Evolutionary conservation across 1,284 basidiomycete genomes (phyloP).

Genomic region (Pseudozyma sp.): DNA sequence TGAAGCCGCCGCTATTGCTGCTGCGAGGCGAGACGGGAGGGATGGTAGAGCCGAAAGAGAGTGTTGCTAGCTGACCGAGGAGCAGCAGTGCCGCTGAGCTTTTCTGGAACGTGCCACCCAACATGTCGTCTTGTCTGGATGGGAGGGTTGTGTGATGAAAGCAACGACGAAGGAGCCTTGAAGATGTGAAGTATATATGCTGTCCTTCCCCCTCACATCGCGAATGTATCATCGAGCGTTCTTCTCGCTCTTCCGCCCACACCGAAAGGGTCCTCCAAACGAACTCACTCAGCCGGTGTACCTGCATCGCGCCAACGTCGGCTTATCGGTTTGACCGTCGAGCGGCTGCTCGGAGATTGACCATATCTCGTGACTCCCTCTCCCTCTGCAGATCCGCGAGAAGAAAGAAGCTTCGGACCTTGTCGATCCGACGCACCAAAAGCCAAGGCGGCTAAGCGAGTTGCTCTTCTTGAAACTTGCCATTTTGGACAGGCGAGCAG

Average conservation of each 20-base stretch:
- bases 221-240: neutral
- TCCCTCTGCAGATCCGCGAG: no score
- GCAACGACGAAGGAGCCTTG: neutral
- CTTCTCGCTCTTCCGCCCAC: neutral
- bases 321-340: no score
- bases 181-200: neutral
- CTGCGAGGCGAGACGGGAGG: neutral
- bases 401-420: no score
- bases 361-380: no score
- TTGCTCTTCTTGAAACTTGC: neutral
- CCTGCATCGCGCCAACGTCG: no score
- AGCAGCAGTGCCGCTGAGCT: constrained; percentile 20
- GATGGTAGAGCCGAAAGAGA: constrained; percentile 10
- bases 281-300: no score
- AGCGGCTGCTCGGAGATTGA: no score
- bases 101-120: constrained; percentile 1
- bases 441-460: neutral
- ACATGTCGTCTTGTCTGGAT: neutral
- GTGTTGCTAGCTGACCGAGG: constrained; percentile 18
- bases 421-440: no score
- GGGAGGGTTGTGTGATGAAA: neutral
- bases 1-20: neutral
- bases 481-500: neutral
- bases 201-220: neutral
- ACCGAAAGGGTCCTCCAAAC: no score